These are phyloP conservation scores for Byssochlamys sp. DNA, from an alignment of 2,329 filamentous ascomycete species.

Conservation along the genomic window DNA sequence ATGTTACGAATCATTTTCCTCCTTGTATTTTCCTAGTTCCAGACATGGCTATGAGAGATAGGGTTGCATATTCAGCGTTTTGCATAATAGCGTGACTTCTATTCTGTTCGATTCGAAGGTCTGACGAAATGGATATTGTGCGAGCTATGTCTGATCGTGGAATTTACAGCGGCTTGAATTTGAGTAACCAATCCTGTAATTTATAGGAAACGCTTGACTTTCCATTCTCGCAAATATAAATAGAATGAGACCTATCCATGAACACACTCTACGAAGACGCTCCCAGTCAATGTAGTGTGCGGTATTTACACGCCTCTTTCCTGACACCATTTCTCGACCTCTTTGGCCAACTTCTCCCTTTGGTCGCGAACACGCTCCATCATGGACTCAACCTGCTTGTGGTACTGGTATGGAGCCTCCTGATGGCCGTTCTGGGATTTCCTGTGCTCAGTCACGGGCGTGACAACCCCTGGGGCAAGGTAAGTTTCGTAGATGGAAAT, in stretches of 20 bases:
- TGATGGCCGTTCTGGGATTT: slow-evolving; percentile 5
- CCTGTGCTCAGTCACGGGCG: slow-evolving; percentile 2
- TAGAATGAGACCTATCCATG: background rate
- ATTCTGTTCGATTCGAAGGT: background rate
- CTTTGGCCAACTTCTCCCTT: slow-evolving; percentile 29
- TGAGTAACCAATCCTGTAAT: background rate
- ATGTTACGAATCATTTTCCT: background rate
- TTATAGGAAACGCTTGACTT: background rate
- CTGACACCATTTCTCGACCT: slow-evolving; percentile 38
- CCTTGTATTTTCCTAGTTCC: background rate
- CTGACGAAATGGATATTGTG: background rate
- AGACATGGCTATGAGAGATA: background rate
- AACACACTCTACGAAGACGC: background rate
- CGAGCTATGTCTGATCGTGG: background rate
- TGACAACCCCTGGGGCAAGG: slow-evolving; percentile 24
- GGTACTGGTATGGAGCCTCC: slow-evolving; percentile 13
- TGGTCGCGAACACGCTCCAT: slow-evolving; percentile 26
- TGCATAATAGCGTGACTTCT: background rate
- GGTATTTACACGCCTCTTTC: slow-evolving; percentile 31
- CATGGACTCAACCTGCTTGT: slow-evolving; percentile 23
- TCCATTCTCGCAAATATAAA: background rate
- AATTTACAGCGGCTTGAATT: background rate
- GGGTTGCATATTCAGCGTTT: background rate
- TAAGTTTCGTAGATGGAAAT: slow-evolving; percentile 34
- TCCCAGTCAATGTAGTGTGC: background rate